Base-by-base conservation (phyloP, 1,139 yeast genomes). In the Protomyces inouyei region DNA sequence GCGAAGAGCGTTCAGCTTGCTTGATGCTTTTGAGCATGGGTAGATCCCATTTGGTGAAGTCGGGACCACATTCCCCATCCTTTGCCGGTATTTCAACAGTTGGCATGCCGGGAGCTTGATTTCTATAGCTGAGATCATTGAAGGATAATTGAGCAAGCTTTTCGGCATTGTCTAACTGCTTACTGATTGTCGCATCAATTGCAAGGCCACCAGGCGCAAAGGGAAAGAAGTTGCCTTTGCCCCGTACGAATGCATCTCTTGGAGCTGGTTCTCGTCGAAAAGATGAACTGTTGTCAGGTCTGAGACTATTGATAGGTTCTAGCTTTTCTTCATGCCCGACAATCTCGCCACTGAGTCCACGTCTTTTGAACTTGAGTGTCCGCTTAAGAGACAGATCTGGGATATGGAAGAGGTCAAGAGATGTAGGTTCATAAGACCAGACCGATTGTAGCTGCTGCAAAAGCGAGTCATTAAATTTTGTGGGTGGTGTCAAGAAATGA, bases 161-260 rank as follows among this genome's bases (percentile, higher is more conserved):
- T 6, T 51, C 37, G 14, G 54, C 54, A 16, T 51, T 51, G 12
- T 43, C 51, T n/a, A 55, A 12, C 25, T n/a, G 28, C 18, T 25
- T 28, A 48, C 25, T 48, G 23, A 14, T 55, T 40, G 63, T 16
- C 23, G 6, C 48, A 43, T 43, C 25, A 10, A 10, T 18, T 4
- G 48, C 66, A 68, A 84, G 75, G 1, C 98, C 98, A 69, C 98
- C 98, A 0, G 98, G 98, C 64, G 88, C 86, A 73, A 95, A 93
- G 0, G 99, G 98, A 71, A 93, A 77, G 71, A 83, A 88, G 25
- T 85, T 82, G 0, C 96, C 82, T 6, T 85, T 80, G 0, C 98
- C 98, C 57, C 82, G 78, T 1, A 89, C 77, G 2, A 85, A 78
- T 61, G 85, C 87, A 35, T 80, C 78, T 69, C 84, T 85, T 2